These are phyloP conservation scores for Aegilops longissima DNA, from an alignment of 176 grass and related monocot genomes.

Conservation along the genomic window DNA sequence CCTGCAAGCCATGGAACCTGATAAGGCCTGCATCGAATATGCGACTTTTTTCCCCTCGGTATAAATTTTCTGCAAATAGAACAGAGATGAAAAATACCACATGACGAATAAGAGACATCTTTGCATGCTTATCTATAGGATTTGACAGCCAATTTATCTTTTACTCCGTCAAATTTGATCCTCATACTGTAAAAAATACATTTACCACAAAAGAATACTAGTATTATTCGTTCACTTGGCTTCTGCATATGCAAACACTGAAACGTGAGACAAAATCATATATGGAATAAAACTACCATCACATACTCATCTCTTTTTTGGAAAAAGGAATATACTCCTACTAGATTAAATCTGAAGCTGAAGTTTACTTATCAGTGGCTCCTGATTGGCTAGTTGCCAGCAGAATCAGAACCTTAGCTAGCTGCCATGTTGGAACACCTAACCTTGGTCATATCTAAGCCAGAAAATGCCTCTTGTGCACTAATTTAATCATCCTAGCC, in stretches of 20 bases:
- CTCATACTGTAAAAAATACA: no score
- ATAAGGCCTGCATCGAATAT: neutral
- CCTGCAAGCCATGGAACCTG: neutral
- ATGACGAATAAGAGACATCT: no score
- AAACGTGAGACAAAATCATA: neutral
- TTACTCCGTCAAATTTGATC: neutral
- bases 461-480: conserved; percentile 29
- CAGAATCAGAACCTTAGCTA: neutral
- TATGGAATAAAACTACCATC: neutral
- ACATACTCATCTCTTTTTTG: neutral
- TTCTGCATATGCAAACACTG: neutral
- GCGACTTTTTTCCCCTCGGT: neutral
- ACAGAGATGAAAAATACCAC: no score
- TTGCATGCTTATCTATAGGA: neutral
- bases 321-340: neutral
- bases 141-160: neutral
- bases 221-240: neutral
- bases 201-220: no score
- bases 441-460: conserved; percentile 28
- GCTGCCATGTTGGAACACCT: conserved; percentile 18
- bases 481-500: conserved; percentile 9
- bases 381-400: conserved; percentile 15
- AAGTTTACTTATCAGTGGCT: conserved; percentile 3
- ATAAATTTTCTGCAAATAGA: no score
- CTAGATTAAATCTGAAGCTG: neutral